Percentiles rank a stretch among this genome's conserved stretches.
phyloP scores from a whole-genome alignment of 371 early-diverging fungal genomes.

The Apophysomyces variabilis region DNA sequence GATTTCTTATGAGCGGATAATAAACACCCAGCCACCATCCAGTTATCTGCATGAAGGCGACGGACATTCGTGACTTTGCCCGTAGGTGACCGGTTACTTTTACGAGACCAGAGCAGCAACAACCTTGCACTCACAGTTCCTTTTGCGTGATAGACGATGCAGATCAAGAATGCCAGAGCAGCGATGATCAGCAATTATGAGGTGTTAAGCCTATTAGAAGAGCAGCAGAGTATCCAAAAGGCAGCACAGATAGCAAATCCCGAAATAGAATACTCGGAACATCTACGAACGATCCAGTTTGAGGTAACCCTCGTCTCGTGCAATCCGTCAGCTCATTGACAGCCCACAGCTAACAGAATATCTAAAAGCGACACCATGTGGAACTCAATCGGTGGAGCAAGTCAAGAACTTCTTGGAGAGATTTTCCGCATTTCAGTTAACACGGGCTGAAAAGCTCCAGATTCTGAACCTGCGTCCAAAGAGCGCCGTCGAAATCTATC shows the following conservation, averaged over 20 bases:
- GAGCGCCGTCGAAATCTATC: slow-evolving; percentile 62
- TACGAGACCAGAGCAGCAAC: too few species aligned
- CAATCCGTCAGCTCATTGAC: background rate
- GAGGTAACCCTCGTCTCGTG: slow-evolving; percentile 46
- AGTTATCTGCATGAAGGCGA: too few species aligned
- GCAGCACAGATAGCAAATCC: slow-evolving; percentile 28
- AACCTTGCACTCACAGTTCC: too few species aligned
- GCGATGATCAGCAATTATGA: slow-evolving; percentile 70
- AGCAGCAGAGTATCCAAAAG: slow-evolving; percentile 50
- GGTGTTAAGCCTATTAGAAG: slow-evolving; percentile 57
- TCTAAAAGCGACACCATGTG: slow-evolving; percentile 49
- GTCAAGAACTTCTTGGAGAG: slow-evolving; percentile 39
- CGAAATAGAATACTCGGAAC: slow-evolving; percentile 54
- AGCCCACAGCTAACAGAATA: slow-evolving; percentile 49
- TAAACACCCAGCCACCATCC: too few species aligned
- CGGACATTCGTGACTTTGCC: too few species aligned
- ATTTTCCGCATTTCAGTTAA: slow-evolving; percentile 49
- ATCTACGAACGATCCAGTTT: slow-evolving; percentile 63
- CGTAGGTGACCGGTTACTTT: too few species aligned
- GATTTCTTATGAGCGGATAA: too few species aligned
- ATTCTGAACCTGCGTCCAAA: slow-evolving; percentile 64
- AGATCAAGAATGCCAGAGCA: slow-evolving; percentile 54
- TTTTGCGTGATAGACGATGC: slow-evolving; percentile 36
- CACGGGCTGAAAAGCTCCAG: slow-evolving; percentile 66
- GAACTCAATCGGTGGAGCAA: slow-evolving; percentile 57